Conservation (phyloP, 1,284 basidiomycete genomes). For the Leccinum subrobustum region DNA sequence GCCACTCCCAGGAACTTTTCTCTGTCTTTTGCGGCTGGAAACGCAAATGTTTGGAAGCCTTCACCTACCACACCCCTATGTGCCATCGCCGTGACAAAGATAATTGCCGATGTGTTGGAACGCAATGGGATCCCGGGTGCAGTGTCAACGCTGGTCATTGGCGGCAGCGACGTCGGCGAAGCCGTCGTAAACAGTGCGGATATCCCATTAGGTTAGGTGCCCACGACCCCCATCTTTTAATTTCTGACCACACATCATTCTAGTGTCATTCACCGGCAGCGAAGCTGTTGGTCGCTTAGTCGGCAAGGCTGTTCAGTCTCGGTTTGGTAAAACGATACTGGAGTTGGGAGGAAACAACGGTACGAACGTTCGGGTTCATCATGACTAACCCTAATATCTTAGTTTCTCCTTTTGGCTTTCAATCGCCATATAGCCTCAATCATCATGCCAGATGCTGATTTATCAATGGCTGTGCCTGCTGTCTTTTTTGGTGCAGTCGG, state of each 20-base stretch:
- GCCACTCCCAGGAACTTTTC: slow-evolving; percentile 74
- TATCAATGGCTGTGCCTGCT: slow-evolving; percentile 83
- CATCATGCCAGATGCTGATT: slow-evolving; percentile 91
- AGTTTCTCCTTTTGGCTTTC: slow-evolving; percentile 20
- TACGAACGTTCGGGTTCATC: slow-evolving; percentile 31
- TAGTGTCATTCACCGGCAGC: slow-evolving; percentile 92
- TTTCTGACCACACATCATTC: slow-evolving; percentile 5
- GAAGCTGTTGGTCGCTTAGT: slow-evolving; percentile 86
- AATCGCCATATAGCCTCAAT: slow-evolving; percentile 64
- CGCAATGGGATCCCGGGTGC: slow-evolving; percentile 81
- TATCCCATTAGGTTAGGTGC: slow-evolving; percentile 67
- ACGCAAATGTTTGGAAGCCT: slow-evolving; percentile 95
- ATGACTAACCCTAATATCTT: slow-evolving; percentile 16
- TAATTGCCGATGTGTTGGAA: slow-evolving; percentile 80
- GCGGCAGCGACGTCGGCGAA: slow-evolving; percentile 80
- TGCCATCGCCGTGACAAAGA: slow-evolving; percentile 85
- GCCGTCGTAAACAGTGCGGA: slow-evolving; percentile 70
- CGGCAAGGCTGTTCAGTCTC: slow-evolving; percentile 74
- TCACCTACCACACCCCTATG: slow-evolving; percentile 87
- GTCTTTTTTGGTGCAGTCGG: slow-evolving; percentile 95
- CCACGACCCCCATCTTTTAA: not conserved
- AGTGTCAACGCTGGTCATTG: slow-evolving; percentile 79
- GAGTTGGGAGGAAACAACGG: slow-evolving; percentile 97
- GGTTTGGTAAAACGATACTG: slow-evolving; percentile 83
- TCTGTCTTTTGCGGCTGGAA: slow-evolving; percentile 86